phyloP scores from a whole-genome alignment of 805 yeast genomes.

The Starmerella floris region DNA sequence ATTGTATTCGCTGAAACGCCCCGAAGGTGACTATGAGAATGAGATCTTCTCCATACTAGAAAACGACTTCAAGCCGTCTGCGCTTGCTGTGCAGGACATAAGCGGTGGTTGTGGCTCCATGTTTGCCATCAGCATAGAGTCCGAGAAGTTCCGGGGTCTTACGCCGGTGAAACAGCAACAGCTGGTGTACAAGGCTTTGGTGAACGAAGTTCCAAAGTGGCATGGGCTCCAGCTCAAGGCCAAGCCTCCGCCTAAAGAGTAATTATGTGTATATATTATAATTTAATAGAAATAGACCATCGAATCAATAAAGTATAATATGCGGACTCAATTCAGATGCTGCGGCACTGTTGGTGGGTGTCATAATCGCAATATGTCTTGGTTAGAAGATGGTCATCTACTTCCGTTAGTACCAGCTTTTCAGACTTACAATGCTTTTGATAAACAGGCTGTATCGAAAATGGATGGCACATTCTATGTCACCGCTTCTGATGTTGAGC shows the following conservation, averaged over 20 bases:
- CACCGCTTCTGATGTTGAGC: too few relatives aligned
- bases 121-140: constrained; percentile 76
- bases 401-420: too few relatives aligned
- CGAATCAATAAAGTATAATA: too few relatives aligned
- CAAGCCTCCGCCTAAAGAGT: neutral
- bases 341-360: too few relatives aligned
- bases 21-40: constrained; percentile 37
- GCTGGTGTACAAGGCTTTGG: constrained; percentile 64
- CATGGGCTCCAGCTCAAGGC: constrained; percentile 69
- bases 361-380: too few relatives aligned
- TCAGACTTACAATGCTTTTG: too few relatives aligned
- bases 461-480: too few relatives aligned
- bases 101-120: constrained; percentile 97
- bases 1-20: constrained; percentile 8
- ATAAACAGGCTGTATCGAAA: too few relatives aligned
- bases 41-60: constrained; percentile 46
- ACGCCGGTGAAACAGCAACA: constrained; percentile 86
- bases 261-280: too few relatives aligned
- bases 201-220: constrained; percentile 82
- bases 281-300: too few relatives aligned
- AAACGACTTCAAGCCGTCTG: constrained; percentile 45
- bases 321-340: too few relatives aligned
- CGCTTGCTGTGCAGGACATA: constrained; percentile 60
- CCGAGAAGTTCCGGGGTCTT: constrained; percentile 62
- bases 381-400: too few relatives aligned